Percentiles rank a stretch among this genome's conserved stretches.
phyloP scores from a whole-genome alignment of 1,284 basidiomycete species.

The Anthracocystis walkeri region DNA sequence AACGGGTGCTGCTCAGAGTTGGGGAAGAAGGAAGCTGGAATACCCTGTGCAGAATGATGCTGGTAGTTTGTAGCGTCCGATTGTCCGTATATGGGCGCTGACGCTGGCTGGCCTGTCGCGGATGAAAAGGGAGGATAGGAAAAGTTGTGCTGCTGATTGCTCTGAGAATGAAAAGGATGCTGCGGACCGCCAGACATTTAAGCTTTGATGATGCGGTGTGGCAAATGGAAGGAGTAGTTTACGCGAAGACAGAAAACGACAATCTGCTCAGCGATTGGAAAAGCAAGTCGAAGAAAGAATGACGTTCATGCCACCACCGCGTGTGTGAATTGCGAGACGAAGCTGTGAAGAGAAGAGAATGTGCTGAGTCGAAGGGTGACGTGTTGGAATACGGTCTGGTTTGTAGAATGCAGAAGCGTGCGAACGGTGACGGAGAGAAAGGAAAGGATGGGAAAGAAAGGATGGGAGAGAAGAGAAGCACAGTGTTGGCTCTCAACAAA shows the following conservation, averaged over 20 bases:
- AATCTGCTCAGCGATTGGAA: slow-evolving; percentile 8
- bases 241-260: slow-evolving; percentile 11
- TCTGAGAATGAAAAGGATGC: slow-evolving; percentile 22
- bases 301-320: slow-evolving; percentile 23
- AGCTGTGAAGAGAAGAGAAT: neutral
- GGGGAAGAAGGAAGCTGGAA: neutral
- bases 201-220: slow-evolving; percentile 21
- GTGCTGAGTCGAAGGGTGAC: neutral
- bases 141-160: slow-evolving; percentile 14
- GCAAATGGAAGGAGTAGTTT: neutral
- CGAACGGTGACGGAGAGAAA: no score
- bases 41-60: neutral
- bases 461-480: no score
- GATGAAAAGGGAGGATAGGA: slow-evolving; percentile 5
- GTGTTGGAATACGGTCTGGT: no score
- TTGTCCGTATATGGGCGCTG: neutral
- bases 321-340: neutral
- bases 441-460: no score
- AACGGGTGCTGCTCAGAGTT: neutral
- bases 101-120: slow-evolving; percentile 1
- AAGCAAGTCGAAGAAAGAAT: neutral
- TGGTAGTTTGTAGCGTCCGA: slow-evolving; percentile 1
- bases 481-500: no score
- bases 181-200: slow-evolving; percentile 43
- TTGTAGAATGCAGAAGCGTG: no score